phyloP scores from a whole-genome alignment of 768 basidiomycete genomes.

The Botryobasidium botryosum region DNA sequence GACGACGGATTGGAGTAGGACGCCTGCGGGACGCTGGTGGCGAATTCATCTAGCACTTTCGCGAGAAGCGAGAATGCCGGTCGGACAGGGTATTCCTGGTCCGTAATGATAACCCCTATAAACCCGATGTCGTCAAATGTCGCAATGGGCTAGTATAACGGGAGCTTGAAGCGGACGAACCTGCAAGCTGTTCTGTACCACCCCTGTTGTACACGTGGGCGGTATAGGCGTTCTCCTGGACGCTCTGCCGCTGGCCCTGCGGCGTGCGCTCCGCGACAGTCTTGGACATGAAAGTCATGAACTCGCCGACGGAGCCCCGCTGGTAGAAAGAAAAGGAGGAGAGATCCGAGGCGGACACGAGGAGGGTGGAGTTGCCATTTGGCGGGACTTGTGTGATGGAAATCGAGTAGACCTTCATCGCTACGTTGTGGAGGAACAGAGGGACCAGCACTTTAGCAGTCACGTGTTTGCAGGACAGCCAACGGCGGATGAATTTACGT shows the following conservation, averaged over 20 bases:
- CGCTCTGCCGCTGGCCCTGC: constrained; percentile 78
- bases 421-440: too few species aligned
- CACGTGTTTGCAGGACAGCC: too few species aligned
- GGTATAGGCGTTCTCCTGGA: constrained; percentile 84
- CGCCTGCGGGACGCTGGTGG: constrained; percentile 55
- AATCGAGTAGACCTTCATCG: constrained; percentile 86
- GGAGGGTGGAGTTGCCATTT: constrained; percentile 41
- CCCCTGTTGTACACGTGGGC: constrained; percentile 90
- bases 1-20: constrained; percentile 45
- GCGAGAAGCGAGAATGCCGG: constrained; percentile 90
- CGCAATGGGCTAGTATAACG: constrained; percentile 2
- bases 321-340: constrained; percentile 92
- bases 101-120: constrained; percentile 86
- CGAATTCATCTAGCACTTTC: constrained; percentile 87
- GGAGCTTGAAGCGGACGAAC: constrained; percentile 25
- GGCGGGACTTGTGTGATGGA: constrained; percentile 54
- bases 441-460: too few species aligned
- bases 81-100: constrained; percentile 90
- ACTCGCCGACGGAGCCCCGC: constrained; percentile 70
- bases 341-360: constrained; percentile 59
- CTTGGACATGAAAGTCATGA: constrained; percentile 86
- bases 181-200: constrained; percentile 69
- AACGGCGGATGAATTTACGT: too few species aligned
- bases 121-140: too few species aligned
- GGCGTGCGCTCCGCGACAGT: constrained; percentile 81